Base-by-base conservation (phyloP, 345 rosid species). In the Acer saccharum region DNA sequence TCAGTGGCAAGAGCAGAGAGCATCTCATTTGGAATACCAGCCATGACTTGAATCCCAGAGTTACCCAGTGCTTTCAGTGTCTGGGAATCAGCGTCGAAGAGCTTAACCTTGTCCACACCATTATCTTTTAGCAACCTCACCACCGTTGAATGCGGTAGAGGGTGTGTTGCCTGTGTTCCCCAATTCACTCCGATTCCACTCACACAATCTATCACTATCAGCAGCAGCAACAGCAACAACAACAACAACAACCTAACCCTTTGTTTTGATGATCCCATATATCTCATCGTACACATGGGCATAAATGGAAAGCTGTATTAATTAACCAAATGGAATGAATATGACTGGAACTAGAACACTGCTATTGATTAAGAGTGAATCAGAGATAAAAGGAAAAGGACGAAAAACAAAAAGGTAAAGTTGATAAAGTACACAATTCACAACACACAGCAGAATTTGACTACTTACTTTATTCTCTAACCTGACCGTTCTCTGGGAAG, bases 11-110 rank as follows among this genome's bases (percentile, higher is more conserved):
- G 21, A 75, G 89, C 25, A 39, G 79, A 68, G 29, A 92, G 94
- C 87, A 88, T 82, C 35, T 92, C 97, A 76, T 92, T 92, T 13
- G 97, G 94, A 69, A 92, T 92, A 32, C 94, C 97, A 71, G 88
- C 93, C 97, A 92, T 90, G 27, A 89, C 97, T 75, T 92, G 88
- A 84, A 92, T 86, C 73, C 90, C 90, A 35, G 94, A 77, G 64
- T 84, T 84, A 2, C 88, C 79, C 18, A 92, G 85, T 23, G 92
- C 94, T 6, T 69, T 83, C 62, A 92, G 72, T 9, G 82, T 76
- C 14, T 58, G 32, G 0, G 84, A 81, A 69, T 92, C 94, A 1
- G 97, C 97, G 69, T 92, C 94, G 74, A 92, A 92, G 76, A 92
- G 92, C 83, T 92, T 92, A 57, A 90, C 94, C 61, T 87, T 90